phyloP scores from a whole-genome alignment of 106 monocot genomes.

The Allium sativum region DNA sequence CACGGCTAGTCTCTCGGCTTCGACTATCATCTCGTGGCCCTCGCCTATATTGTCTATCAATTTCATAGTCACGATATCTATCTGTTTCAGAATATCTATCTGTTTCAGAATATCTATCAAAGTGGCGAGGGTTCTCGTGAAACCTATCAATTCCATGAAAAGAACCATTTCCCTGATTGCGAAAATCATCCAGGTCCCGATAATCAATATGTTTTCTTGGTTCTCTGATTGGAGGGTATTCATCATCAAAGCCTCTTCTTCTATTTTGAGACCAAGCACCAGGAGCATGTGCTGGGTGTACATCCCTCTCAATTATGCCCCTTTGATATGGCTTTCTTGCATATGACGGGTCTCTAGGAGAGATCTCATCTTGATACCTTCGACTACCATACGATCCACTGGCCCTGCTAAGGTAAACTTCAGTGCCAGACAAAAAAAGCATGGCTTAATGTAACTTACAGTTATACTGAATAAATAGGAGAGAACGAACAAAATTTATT shows the following conservation, averaged over 20 bases:
- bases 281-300: conserved; percentile 38
- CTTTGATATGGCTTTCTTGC: conserved; percentile 30
- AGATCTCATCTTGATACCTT: conserved; percentile 56
- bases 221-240: conserved; percentile 41
- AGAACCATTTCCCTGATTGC: conserved; percentile 45
- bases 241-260: conserved; percentile 61
- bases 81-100: conserved; percentile 56
- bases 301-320: conserved; percentile 50
- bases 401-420: conserved; percentile 33
- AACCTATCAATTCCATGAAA: conserved; percentile 39
- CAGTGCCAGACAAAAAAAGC: too few relatives aligned
- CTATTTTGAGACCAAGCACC: conserved; percentile 60
- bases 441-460: background rate
- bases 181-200: conserved; percentile 35
- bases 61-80: conserved; percentile 49
- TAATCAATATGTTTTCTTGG: conserved; percentile 47
- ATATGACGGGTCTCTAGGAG: conserved; percentile 50
- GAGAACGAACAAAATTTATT: too few relatives aligned
- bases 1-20: conserved; percentile 57
- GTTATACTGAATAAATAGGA: too few relatives aligned
- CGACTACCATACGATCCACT: conserved; percentile 71
- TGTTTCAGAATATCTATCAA: conserved; percentile 39
- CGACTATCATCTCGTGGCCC: conserved; percentile 49
- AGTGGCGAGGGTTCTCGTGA: conserved; percentile 35
- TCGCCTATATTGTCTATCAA: conserved; percentile 53